Conservation (phyloP, 805 yeast species). For the Scheffersomyces amazonensis region DNA sequence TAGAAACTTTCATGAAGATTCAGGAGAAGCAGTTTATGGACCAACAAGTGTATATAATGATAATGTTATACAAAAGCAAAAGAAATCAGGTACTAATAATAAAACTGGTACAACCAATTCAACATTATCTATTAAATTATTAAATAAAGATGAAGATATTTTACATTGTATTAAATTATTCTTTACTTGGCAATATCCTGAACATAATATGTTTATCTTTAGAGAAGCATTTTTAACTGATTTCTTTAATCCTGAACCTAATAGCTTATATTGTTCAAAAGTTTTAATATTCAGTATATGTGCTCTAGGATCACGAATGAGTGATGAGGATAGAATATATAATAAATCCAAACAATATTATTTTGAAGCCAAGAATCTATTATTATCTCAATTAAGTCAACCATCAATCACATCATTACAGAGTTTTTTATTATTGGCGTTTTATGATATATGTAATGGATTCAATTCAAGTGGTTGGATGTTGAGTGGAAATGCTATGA, state of each 20-base stretch:
- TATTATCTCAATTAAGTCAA: slow-evolving; percentile 41
- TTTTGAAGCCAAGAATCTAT: slow-evolving; percentile 41
- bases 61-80: slow-evolving; percentile 16
- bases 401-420: slow-evolving; percentile 57
- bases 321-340: slow-evolving; percentile 41
- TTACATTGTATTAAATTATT: slow-evolving; percentile 42
- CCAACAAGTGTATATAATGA: slow-evolving; percentile 45
- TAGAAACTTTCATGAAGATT: slow-evolving; percentile 9
- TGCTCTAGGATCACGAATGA: slow-evolving; percentile 55
- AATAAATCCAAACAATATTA: slow-evolving; percentile 43
- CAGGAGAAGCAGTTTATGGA: slow-evolving; percentile 39
- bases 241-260: slow-evolving; percentile 53
- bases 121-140: slow-evolving; percentile 16
- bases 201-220: slow-evolving; percentile 58
- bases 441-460: slow-evolving; percentile 62
- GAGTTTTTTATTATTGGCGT: slow-evolving; percentile 54
- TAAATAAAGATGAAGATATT: slow-evolving; percentile 33
- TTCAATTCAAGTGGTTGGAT: slow-evolving; percentile 60
- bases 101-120: slow-evolving; percentile 6
- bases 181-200: slow-evolving; percentile 67
- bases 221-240: slow-evolving; percentile 61
- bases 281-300: slow-evolving; percentile 55
- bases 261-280: slow-evolving; percentile 53
- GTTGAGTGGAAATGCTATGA: slow-evolving; percentile 57
- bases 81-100: slow-evolving; percentile 8